Base-by-base conservation (phyloP, 2,329 filamentous ascomycete species). In the Septoria petroselini region DNA sequence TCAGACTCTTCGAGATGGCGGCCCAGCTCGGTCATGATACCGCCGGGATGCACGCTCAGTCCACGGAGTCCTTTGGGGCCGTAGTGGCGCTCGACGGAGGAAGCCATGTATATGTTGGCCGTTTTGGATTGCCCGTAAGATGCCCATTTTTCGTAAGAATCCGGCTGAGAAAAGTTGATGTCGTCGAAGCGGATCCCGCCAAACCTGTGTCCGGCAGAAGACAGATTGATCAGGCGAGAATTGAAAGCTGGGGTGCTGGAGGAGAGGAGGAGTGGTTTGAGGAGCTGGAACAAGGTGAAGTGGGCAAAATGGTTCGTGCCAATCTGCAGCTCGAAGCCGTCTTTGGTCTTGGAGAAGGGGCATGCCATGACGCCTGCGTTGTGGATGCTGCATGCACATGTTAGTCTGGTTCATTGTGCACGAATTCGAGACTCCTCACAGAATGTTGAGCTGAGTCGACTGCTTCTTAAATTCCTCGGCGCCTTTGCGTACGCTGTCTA, bases 211-310 rank as follows among this genome's bases (percentile, higher is more conserved):
- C 58, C 75, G 0, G 67, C 55, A 1, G 73, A 75, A 0, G 73
- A 68, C 0, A 79, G 58, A 0, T 67, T 64, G 33, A 81, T 68
- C 2, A 80, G 72, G 1, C 78, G 70, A 0, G 75, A 78, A 3
- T 70, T 59, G 48, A 73, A 76, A 0, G 62, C 55, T 0, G 71
- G 62, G 0, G 69, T 72, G 1, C 68, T 57, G 4, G 68, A 68
- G 0, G 67, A 57, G 0, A 79, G 62, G 8, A 81, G 62, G 0
- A 69, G 59, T 0, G 76, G 8, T 18, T 74, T 74, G 19, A 82
- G 66, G 1, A 79, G 69, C 15, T 77, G 68, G 52, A 78, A 75
- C 9, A 81, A 68, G 0, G 80, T 69, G 65, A 81, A 82, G 53
- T 80, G 76, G 4, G 66, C 71, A 1, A 83, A 65, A 51, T 73